phyloP scores from a whole-genome alignment of 2,329 filamentous ascomycete species.

The Tolypocladium tundrense region DNA sequence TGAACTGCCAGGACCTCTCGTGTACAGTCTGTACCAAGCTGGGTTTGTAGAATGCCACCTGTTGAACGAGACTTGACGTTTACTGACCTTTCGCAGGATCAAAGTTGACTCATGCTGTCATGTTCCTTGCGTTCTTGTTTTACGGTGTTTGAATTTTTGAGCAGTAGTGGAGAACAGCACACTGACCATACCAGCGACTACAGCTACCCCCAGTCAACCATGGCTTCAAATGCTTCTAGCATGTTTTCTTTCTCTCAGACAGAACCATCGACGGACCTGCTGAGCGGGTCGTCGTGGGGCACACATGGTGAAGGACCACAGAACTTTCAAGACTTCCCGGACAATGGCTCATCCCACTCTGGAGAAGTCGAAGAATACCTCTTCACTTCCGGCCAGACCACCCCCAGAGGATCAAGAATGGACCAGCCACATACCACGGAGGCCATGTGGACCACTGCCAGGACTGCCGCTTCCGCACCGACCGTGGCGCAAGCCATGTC shows the following conservation, averaged over 20 bases:
- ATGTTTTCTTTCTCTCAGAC: slow-evolving; percentile 50
- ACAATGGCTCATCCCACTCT: slow-evolving; percentile 36
- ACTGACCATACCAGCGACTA: slow-evolving; percentile 50
- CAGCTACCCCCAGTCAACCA: slow-evolving; percentile 42
- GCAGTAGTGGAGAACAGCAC: slow-evolving; percentile 36
- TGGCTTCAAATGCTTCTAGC: slow-evolving; percentile 37
- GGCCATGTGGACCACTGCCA: slow-evolving; percentile 35
- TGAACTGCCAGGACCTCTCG: background rate
- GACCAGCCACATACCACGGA: slow-evolving; percentile 36
- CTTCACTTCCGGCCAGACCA: slow-evolving; percentile 44
- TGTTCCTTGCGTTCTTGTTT: slow-evolving; percentile 21
- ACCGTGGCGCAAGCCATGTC: slow-evolving; percentile 27
- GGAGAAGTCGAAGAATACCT: slow-evolving; percentile 46
- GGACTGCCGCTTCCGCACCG: slow-evolving; percentile 20
- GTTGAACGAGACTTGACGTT: slow-evolving; percentile 4
- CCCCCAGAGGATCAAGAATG: slow-evolving; percentile 37
- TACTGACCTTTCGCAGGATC: slow-evolving; percentile 31
- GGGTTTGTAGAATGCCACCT: slow-evolving; percentile 14
- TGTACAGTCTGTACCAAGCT: slow-evolving; percentile 7
- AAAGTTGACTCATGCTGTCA: slow-evolving; percentile 44
- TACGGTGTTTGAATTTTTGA: slow-evolving; percentile 8
- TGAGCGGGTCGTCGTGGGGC: slow-evolving; percentile 45
- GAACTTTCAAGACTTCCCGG: slow-evolving; percentile 45
- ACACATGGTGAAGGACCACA: slow-evolving; percentile 48
- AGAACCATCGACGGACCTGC: slow-evolving; percentile 47